Conservation (phyloP, 768 basidiomycete genomes). For the Lentinula detonsa region DNA sequence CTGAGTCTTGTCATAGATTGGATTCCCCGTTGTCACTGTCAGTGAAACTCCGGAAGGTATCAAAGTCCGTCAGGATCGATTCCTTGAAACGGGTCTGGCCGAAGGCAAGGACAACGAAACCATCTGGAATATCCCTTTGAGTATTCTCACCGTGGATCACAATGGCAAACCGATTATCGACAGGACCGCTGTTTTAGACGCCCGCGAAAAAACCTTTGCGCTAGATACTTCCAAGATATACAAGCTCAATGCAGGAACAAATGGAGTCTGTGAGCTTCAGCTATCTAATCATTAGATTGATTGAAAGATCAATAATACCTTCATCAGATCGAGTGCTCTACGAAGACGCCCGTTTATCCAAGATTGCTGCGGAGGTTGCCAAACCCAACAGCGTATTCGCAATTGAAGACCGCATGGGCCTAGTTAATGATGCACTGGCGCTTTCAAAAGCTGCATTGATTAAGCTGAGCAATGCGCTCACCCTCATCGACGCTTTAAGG, state of each 20-base stretch:
- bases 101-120: conserved; percentile 62
- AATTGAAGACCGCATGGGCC: conserved; percentile 63
- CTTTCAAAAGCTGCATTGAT: conserved; percentile 63
- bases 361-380: conserved; percentile 57
- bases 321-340: conserved; percentile 59
- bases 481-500: conserved; percentile 45
- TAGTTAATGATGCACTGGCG: conserved; percentile 58
- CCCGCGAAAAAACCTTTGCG: conserved; percentile 45
- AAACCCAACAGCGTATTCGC: conserved; percentile 43
- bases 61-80: conserved; percentile 63
- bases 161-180: conserved; percentile 44
- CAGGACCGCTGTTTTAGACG: conserved; percentile 43
- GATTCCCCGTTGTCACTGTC: conserved; percentile 69
- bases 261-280: conserved; percentile 53
- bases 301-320: background rate
- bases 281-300: background rate
- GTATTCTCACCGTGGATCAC: conserved; percentile 42
- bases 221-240: conserved; percentile 52
- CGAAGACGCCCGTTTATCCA: conserved; percentile 49
- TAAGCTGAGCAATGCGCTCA: conserved; percentile 52
- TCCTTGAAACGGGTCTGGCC: conserved; percentile 62
- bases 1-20: conserved; percentile 33
- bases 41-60: conserved; percentile 51
- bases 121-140: conserved; percentile 61
- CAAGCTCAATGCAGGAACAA: conserved; percentile 71